Base-by-base conservation (phyloP, 495 filamentous ascomycete genomes). In the Annulohypoxylon nitens region DNA sequence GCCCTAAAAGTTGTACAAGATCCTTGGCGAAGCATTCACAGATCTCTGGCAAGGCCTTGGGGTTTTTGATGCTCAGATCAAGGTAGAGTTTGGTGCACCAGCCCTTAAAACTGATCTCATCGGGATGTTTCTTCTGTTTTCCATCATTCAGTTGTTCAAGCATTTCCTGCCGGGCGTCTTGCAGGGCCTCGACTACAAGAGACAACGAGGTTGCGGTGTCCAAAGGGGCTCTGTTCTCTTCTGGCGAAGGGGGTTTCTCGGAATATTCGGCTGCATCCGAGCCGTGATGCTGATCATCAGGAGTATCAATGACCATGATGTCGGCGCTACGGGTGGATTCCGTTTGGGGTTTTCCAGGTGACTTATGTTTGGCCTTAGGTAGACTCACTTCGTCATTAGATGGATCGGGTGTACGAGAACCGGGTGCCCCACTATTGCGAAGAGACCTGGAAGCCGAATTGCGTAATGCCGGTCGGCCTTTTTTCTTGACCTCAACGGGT, bases 21-120 rank as follows among this genome's bases (percentile, higher is more conserved):
- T 80, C 80, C 25, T 64, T 73, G 2, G 79, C 69, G 33, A 78
- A 78, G 58, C 83, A 86, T 39, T 75, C 67, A 14, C 79, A 69
- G 14, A 81, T 67, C 10, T 82, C 73, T 12, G 64, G 43, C 2
- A 73, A 33, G 0, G 69, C 66, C 14, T 20, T 48, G 60, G 80
- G 76, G 2, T 71, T 57, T 26, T 70, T 74, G 8, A 84, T 76
- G 34, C 75, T 84, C 57, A 80, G 78, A 34, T 76, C 76, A 53
- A 76, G 67, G 54, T 71, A 83, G 10, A 85, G 16, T 14, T 72
- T 74, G 0, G 26, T 66, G 8, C 36, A 73, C 77, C 75, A 77
- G 10, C 23, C 63, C 37, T 73, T 77, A 23, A 54, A 26, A 33
- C 25, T 72, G 23, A 76, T 48, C 8, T 73, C 58, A 55, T 77